These are phyloP conservation scores for Tricholoma hemisulphureum DNA, from an alignment of 768 basidiomycete genomes.

Conservation along the genomic window DNA sequence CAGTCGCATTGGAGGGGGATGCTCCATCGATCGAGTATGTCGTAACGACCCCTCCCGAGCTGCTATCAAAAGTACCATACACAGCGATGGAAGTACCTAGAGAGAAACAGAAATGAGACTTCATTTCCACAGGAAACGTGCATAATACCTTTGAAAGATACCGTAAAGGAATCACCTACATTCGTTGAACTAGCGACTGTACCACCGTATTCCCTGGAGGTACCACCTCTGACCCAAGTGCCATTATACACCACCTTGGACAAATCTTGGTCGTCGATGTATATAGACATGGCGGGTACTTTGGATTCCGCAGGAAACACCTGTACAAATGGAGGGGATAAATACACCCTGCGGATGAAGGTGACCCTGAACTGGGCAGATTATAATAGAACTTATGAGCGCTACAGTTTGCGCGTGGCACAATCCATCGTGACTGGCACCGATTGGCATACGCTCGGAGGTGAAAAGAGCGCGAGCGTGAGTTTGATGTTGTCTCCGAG, in stretches of 20 bases:
- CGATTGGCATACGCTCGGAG: no score
- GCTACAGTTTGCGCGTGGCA: no score
- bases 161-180: conserved; percentile 33
- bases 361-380: not conserved
- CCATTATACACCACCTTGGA: conserved; percentile 32
- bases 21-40: conserved; percentile 35
- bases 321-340: not conserved
- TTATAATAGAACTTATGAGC: not conserved
- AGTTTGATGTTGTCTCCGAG: no score
- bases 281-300: conserved; percentile 16
- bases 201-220: conserved; percentile 20
- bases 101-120: not conserved
- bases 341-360: not conserved
- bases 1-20: conserved; percentile 22
- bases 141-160: conserved; percentile 32
- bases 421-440: no score
- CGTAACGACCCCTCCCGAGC: conserved; percentile 35
- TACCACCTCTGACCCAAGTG: conserved; percentile 32
- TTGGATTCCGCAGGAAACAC: not conserved
- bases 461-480: no score
- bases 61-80: conserved; percentile 34
- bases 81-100: conserved; percentile 35
- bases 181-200: conserved; percentile 35
- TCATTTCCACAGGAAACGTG: not conserved
- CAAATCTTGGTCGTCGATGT: conserved; percentile 36